Evolutionary conservation across 2,329 filamentous ascomycete genomes (phyloP), one percentile per base, ranked within the genome.

Genomic region (Calonectria naviculata): DNA sequence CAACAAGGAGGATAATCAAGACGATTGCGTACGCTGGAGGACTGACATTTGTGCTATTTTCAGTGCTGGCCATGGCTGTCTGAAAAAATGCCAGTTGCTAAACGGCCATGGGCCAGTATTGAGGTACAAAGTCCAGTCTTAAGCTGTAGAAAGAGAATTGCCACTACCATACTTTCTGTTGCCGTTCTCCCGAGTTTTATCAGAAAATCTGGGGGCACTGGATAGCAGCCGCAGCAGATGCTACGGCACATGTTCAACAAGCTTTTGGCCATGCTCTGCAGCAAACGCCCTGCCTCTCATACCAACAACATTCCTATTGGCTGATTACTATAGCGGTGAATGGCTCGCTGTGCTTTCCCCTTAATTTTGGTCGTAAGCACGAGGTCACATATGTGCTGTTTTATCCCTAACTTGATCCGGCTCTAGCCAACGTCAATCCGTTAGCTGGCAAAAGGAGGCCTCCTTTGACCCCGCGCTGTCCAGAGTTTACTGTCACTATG

Each of bases 11-110:
- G 7, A 64, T 46, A 26, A 64, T 38, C 15, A 64, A 38, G 21
- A 64, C 31, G 21, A 64, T 49, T 13, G 44, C 61, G 21, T 64
- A 64, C 3, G 61, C 52, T 49, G 61, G 61, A n/a, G 61, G 42
- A 13, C 28, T 29, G 44, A 47, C 56, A 19, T n/a, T 38, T 8
- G 61, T 28, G 31, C 38, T n/a, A 19, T 41, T 19, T 13, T 38
- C 8, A 13, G 44, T 34, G 21, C 6, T n/a, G 13, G 29, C 44
- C 61, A 64, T 64, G 24, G 38, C 28, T 31, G 5, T 52, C 5
- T 52, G 26, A 52, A 26, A 5, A 4, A 31, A 4, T 13, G 31
- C 54, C 31, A 41, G 24, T 7, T 8, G 31, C 12, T 61, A 44
- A 42, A 24, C 29, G 21, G 36, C 17, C 36, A 31, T 17, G 28